Evolutionary conservation across 805 yeast genomes (phyloP).

Genomic region (Saturnispora saitoi): DNA sequence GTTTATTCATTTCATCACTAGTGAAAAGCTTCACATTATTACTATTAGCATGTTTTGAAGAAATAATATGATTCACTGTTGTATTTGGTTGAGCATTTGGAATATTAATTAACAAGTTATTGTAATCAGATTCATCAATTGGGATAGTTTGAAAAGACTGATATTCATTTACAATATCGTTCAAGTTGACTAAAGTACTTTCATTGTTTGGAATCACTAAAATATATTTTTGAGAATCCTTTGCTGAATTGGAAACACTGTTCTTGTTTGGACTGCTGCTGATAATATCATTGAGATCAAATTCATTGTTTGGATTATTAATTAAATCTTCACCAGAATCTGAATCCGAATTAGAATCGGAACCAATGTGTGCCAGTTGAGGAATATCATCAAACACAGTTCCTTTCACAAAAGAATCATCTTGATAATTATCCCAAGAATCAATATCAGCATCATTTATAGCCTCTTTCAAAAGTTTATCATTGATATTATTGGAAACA

Average conservation of each 20-base stretch:
- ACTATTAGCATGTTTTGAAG: conserved; percentile 3
- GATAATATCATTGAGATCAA: background rate
- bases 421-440: conserved; percentile 13
- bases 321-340: conserved; percentile 1
- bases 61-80: background rate
- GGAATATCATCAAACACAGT: background rate
- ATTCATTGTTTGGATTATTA: background rate
- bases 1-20: background rate
- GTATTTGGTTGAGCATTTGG: background rate
- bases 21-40: conserved; percentile 3
- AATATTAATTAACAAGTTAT: conserved; percentile 15
- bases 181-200: background rate
- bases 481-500: background rate
- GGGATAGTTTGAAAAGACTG: conserved; percentile 15
- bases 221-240: background rate
- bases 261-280: conserved; percentile 8
- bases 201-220: conserved; percentile 9
- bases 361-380: background rate
- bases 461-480: background rate
- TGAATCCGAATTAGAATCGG: conserved; percentile 1
- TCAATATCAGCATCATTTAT: conserved; percentile 6
- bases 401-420: conserved; percentile 11
- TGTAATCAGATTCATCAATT: conserved; percentile 16
- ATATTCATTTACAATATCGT: conserved; percentile 3
- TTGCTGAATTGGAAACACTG: background rate